A percentile compares a stretch with the other conserved stretches of the same genome.
Conservation (phyloP, 805 yeast genomes). For the Wickerhamiella sergipiensis region DNA sequence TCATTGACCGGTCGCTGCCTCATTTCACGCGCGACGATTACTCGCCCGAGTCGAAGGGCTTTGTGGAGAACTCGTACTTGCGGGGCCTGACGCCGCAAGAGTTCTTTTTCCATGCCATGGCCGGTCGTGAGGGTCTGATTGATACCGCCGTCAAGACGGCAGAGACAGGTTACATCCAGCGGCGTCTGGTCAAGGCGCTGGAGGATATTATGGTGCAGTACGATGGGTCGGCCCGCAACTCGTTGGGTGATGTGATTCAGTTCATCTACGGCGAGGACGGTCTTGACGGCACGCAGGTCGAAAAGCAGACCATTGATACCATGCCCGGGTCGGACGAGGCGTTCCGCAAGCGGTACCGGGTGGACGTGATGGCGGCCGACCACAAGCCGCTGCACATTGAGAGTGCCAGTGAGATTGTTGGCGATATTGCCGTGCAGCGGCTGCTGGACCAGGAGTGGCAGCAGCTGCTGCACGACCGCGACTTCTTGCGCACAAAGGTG, state of each 20-base stretch:
- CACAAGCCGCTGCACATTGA: conserved; percentile 59
- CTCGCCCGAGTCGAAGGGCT: conserved; percentile 96
- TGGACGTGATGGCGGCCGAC: conserved; percentile 65
- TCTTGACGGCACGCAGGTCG: conserved; percentile 95
- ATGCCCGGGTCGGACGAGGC: conserved; percentile 82
- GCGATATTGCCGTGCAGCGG: conserved; percentile 73
- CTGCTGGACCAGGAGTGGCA: conserved; percentile 71
- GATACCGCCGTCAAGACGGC: conserved; percentile 99
- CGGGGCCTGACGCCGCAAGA: conserved; percentile 98
- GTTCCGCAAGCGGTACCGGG: conserved; percentile 71
- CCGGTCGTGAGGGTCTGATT: conserved; percentile 98
- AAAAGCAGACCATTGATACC: conserved; percentile 88
- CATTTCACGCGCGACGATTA: conserved; percentile 98
- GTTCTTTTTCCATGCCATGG: conserved; percentile 99
- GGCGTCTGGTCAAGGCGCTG: conserved; percentile 92
- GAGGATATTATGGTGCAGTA: conserved; percentile 97
- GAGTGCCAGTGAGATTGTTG: conserved; percentile 79
- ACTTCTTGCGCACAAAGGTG: conserved; percentile 59
- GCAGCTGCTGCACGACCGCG: conserved; percentile 67
- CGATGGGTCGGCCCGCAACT: conserved; percentile 96
- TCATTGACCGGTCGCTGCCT: conserved; percentile 89
- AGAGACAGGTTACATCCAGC: conserved; percentile 93
- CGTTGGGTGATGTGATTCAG: conserved; percentile 91
- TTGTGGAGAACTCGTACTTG: conserved; percentile 90
- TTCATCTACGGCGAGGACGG: conserved; percentile 99